Evolutionary conservation across 2,329 filamentous ascomycete genomes (phyloP).

Genomic region (Fusarium neocosmosporiellum): DNA sequence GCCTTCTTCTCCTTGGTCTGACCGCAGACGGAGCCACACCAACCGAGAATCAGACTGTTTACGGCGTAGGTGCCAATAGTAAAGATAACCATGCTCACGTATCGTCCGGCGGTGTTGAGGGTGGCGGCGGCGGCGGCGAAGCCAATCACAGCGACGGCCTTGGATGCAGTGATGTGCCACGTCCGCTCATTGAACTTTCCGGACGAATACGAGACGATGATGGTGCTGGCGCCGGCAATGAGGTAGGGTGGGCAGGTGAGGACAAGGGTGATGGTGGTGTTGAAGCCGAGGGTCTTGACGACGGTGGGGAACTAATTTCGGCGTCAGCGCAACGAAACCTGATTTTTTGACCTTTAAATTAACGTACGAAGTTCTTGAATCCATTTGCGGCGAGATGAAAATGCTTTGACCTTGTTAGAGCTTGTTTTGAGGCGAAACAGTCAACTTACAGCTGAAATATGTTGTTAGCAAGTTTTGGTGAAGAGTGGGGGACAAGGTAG

Average conservation of each 20-base stretch:
- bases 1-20: conserved; percentile 63
- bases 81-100: conserved; percentile 53
- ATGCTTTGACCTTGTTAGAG: neutral
- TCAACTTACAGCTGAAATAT: conserved; percentile 32
- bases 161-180: conserved; percentile 59
- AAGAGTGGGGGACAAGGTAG: neutral
- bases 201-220: conserved; percentile 50
- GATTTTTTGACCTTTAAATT: no score
- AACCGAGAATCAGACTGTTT: conserved; percentile 59
- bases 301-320: conserved; percentile 38
- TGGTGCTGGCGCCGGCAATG: conserved; percentile 47
- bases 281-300: conserved; percentile 45
- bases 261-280: conserved; percentile 45
- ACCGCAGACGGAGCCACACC: conserved; percentile 55
- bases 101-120: conserved; percentile 35
- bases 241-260: conserved; percentile 58
- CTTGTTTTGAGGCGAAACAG: neutral
- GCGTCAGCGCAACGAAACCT: neutral
- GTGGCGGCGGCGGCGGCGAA: conserved; percentile 42
- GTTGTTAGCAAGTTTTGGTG: neutral
- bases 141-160: conserved; percentile 51
- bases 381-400: conserved; percentile 59
- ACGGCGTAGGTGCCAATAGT: conserved; percentile 54
- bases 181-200: conserved; percentile 60
- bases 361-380: conserved; percentile 51